Evolutionary conservation across 495 filamentous ascomycete species (phyloP).

Genomic region (Penicillium parvum): DNA sequence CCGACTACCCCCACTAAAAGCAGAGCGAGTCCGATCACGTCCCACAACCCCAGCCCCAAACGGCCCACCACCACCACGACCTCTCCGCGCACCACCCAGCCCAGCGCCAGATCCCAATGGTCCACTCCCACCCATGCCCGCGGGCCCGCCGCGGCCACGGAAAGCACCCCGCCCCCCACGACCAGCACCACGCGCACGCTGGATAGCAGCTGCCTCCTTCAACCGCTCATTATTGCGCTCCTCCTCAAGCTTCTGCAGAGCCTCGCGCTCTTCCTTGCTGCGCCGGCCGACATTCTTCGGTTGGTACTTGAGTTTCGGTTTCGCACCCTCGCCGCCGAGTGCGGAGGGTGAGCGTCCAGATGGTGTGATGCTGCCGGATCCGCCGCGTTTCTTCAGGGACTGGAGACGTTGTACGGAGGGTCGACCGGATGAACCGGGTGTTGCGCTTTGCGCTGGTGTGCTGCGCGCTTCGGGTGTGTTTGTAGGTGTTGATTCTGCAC

Average conservation of each 20-base stretch:
- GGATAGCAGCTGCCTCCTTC: conserved; percentile 40
- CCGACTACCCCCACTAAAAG: conserved; percentile 20
- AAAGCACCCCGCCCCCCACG: conserved; percentile 26
- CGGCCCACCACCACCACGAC: conserved; percentile 13
- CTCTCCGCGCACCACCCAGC: conserved; percentile 21
- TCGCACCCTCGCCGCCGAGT: conserved; percentile 24
- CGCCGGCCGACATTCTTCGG: conserved; percentile 44
- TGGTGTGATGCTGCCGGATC: conserved; percentile 36
- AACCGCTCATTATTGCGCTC: conserved; percentile 43
- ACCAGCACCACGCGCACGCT: conserved; percentile 29
- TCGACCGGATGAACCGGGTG: conserved; percentile 20
- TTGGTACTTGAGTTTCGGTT: conserved; percentile 45
- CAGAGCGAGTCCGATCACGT: conserved; percentile 26
- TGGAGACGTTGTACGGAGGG: conserved; percentile 42
- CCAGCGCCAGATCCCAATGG: conserved; percentile 32
- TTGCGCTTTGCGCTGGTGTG: conserved; percentile 8
- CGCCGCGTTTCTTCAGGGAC: conserved; percentile 38
- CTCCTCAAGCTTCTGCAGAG: conserved; percentile 43
- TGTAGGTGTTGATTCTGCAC: conserved; percentile 9
- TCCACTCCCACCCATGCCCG: conserved; percentile 26
- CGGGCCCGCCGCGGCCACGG: conserved; percentile 29
- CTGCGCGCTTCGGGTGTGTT: conserved; percentile 8
- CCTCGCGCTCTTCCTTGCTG: conserved; percentile 51
- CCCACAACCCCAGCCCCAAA: conserved; percentile 22
- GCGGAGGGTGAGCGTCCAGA: conserved; percentile 20